Base-by-base conservation (phyloP, 768 basidiomycete genomes). In the Psilocybe cyanescens region DNA sequence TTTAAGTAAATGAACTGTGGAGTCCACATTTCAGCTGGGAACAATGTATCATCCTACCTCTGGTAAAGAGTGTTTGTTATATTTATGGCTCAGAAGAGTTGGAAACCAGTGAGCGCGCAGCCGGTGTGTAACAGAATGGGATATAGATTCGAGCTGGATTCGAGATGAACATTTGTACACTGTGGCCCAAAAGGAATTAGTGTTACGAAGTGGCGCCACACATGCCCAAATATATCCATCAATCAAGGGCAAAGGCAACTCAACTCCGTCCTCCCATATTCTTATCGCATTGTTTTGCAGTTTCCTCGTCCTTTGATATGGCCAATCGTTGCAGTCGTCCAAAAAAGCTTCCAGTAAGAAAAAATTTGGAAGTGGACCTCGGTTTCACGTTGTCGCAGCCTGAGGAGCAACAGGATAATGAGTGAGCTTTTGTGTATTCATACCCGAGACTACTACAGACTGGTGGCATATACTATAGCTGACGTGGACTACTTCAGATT, bases 381-480 rank as follows among this genome's bases (percentile, higher is more conserved):
- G 65, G 64, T 35, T 53, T 64, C 41, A 35, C 61, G 14, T 29
- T 57, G 19, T 67, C 66, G 28, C 66, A 67, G 39, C 64, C 66
- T 29, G 48, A 39, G 62, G 55, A 8, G 62, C 41, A 61, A 28
- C 51, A 37, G 24, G 48, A 54, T n/a, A 46, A 62, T 28, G 57
- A 52, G 59, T 59, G 30, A 41, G 55, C 37, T 30, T 57, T 8
- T 48, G n/a, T n/a, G n/a, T n/a, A 37, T 11, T 30, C 9, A 24
- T 39, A 3, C n/a, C 44, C 16, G 30, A 19, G n/a, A 24, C 8
- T 37, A 16, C 50, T 8, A 17, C 39, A 14, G 30, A 17, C 24
- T 4, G 33, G 44, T 19, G 9, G 19, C 29, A 11, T 28, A 11
- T 30, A 24, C 24, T 5, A 1, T 9, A 5, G 28, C 17, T 53